A percentile compares a stretch with the other conserved stretches of the same genome.
phyloP scores from a whole-genome alignment of 2,329 filamentous ascomycete species.

The Didymella segeticola region DNA sequence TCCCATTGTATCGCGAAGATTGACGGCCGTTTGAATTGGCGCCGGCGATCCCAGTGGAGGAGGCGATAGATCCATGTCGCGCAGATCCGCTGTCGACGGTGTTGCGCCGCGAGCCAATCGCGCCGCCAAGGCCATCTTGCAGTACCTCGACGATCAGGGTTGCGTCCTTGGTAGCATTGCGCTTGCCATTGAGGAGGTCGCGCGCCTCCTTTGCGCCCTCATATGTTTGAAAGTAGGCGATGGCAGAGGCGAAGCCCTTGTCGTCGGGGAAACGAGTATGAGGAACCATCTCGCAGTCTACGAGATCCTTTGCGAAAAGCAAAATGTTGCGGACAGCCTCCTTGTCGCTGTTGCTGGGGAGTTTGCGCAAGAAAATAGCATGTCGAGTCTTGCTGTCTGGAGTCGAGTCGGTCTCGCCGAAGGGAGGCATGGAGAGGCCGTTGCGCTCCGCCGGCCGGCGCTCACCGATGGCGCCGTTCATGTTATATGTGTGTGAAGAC shows the following conservation, averaged over 20 bases:
- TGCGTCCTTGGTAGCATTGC: conserved; percentile 66
- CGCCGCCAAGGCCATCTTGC: conserved; percentile 42
- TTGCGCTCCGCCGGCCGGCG: conserved; percentile 49
- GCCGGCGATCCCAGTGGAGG: conserved; percentile 56
- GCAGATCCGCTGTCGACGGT: conserved; percentile 58
- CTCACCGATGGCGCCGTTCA: conserved; percentile 51
- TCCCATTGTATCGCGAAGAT: conserved; percentile 66
- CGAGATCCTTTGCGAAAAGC: conserved; percentile 68
- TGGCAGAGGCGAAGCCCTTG: conserved; percentile 62
- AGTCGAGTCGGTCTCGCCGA: conserved; percentile 43
- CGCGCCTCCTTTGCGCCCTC: conserved; percentile 66
- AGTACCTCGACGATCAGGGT: conserved; percentile 66
- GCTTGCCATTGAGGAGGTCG: conserved; percentile 66
- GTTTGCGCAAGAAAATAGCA: conserved; percentile 63
- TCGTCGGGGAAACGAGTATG: conserved; percentile 62
- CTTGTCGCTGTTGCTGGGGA: conserved; percentile 64
- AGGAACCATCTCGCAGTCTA: conserved; percentile 64
- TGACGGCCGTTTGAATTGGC: conserved; percentile 54
- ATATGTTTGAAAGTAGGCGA: conserved; percentile 65
- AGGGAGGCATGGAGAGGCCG: conserved; percentile 43
- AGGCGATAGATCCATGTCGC: conserved; percentile 54
- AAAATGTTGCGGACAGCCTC: conserved; percentile 68
- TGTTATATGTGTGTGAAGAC: conserved; percentile 48
- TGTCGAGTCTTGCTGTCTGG: conserved; percentile 35
- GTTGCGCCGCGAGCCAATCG: conserved; percentile 59